Conservation (phyloP, 352 stramenopile species). For the Phytophthora hybrid region DNA sequence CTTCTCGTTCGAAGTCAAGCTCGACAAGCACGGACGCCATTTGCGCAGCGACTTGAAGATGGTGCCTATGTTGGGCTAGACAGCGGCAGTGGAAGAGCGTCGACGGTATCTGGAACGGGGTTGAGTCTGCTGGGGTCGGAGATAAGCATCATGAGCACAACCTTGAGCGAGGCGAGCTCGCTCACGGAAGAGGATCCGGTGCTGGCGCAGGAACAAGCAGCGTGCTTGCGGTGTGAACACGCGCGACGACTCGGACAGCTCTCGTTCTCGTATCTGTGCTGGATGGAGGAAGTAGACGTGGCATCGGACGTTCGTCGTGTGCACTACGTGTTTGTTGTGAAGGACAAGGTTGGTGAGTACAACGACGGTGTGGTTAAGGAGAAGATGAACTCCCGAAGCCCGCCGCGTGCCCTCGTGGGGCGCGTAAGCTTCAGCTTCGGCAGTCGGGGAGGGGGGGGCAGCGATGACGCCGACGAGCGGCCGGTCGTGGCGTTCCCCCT, state of each 20-base stretch:
- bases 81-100: conserved; percentile 13
- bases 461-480: too few relatives aligned
- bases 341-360: conserved; percentile 39
- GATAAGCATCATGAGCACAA: conserved; percentile 62
- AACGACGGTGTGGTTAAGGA: conserved; percentile 32
- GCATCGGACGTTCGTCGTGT: conserved; percentile 64
- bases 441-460: too few relatives aligned
- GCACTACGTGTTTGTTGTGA: conserved; percentile 70
- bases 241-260: too few relatives aligned
- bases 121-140: conserved; percentile 44
- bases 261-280: conserved; percentile 64
- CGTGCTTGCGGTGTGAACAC: conserved; percentile 48
- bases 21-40: conserved; percentile 37
- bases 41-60: conserved; percentile 14
- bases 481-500: too few relatives aligned
- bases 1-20: conserved; percentile 84
- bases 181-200: conserved; percentile 51
- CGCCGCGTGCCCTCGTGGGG: too few relatives aligned
- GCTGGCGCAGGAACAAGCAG: conserved; percentile 42
- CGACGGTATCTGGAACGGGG: conserved; percentile 24
- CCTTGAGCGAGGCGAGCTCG: conserved; percentile 59
- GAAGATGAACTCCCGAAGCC: conserved; percentile 14
- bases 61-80: conserved; percentile 17
- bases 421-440: too few relatives aligned
- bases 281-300: conserved; percentile 81